Percentiles rank a stretch among this genome's conserved stretches.
Conservation (phyloP, 2,329 filamentous ascomycete genomes). For the Epicoccum nigrum region DNA sequence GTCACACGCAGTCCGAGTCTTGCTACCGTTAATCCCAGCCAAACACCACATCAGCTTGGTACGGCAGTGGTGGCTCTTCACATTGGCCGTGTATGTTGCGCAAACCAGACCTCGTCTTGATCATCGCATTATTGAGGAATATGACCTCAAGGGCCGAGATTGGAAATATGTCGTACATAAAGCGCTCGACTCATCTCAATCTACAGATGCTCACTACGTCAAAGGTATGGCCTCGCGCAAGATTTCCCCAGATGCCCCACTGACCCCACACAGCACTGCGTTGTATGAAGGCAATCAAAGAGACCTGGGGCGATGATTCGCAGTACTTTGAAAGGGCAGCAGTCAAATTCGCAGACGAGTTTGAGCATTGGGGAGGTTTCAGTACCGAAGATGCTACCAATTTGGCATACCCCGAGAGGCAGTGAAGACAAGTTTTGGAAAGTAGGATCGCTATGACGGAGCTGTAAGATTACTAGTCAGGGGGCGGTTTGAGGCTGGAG, state of each 20-base stretch:
- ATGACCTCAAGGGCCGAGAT: slow-evolving; percentile 66
- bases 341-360: slow-evolving; percentile 74
- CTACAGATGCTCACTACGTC: slow-evolving; percentile 81
- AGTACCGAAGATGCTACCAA: slow-evolving; percentile 33
- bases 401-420: slow-evolving; percentile 31
- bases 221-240: slow-evolving; percentile 63
- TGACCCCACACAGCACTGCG: slow-evolving; percentile 61
- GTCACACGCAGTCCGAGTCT: slow-evolving; percentile 84
- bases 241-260: background rate
- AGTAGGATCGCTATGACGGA: slow-evolving; percentile 10
- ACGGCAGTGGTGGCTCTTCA: slow-evolving; percentile 88
- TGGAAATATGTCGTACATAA: slow-evolving; percentile 80
- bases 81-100: slow-evolving; percentile 76
- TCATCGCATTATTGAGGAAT: slow-evolving; percentile 62
- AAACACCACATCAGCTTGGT: slow-evolving; percentile 76
- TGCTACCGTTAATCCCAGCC: slow-evolving; percentile 77
- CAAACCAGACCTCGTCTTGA: slow-evolving; percentile 76
- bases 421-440: slow-evolving; percentile 14
- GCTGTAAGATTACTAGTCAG: slow-evolving; percentile 1
- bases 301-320: slow-evolving; percentile 75
- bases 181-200: slow-evolving; percentile 70
- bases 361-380: slow-evolving; percentile 69
- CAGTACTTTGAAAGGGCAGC: slow-evolving; percentile 71
- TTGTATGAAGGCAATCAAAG: slow-evolving; percentile 74
- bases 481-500: background rate